Base-by-base conservation (phyloP, 208 protist species). In the Trypanosoma melophagium region DNA sequence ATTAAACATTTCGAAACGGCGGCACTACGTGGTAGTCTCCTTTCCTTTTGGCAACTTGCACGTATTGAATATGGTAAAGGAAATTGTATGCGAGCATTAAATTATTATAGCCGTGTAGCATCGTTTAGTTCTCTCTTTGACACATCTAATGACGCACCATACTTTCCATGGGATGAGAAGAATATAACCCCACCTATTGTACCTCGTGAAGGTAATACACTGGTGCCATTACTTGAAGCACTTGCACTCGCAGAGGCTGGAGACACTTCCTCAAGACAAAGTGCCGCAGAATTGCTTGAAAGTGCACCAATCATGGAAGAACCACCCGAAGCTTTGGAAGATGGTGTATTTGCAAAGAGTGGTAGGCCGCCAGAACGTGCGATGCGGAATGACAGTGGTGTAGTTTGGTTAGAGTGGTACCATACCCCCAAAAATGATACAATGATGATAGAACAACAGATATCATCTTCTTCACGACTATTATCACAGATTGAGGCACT, bases 21-120 rank as follows among this genome's bases (percentile, higher is more conserved):
- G 0, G 79, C 81, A 7, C 12, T 51, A 40, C 61, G 74, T 14
- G 85, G 85, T 35, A 90, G 79, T 76, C 70, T 92, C 28, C 71
- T 92, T 59, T 79, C 83, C 10, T 67, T 79, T 40, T 92, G 81
- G 85, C 89, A 90, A 77, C 83, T 94, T n/a, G 89, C 77, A 16
- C 67, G 80, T 22, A 31, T 65, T 45, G 63, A 60, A 22, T 40
- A 71, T 8, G 35, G 41, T 4, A 66, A 61, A 8, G 74, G 63
- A 2, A 67, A 86, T 56, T 89, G 83, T 53, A 38, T 68, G 24
- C 51, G 53, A 41, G 84, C 81, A 19, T 22, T 81, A 5, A 54
- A 66, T 19, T 62, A 83, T 47, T 93, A 87, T 60, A 58, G 41
- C 22, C 71, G 63, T 49, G 79, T 87, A 38, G 58, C 76, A 3